Conservation (phyloP, 495 filamentous ascomycete genomes). For the Hyaloscypha finlandica region DNA sequence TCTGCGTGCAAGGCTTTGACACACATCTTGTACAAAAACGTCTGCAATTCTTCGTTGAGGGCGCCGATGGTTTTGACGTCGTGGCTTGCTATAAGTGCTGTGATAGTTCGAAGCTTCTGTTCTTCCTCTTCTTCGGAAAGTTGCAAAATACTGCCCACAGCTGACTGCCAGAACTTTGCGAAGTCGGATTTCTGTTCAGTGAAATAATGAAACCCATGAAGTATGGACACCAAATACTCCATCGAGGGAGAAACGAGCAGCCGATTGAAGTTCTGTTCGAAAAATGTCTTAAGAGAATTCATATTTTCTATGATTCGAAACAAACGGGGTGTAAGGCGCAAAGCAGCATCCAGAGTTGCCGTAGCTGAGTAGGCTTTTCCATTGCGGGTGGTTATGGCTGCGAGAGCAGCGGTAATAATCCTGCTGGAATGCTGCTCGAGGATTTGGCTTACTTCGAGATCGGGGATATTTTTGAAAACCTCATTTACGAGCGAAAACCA, state of each 20-base stretch:
- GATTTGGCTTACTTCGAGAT: neutral
- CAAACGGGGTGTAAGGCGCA: slow-evolving; percentile 19
- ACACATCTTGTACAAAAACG: slow-evolving; percentile 35
- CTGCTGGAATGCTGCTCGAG: slow-evolving; percentile 2
- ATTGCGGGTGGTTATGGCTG: slow-evolving; percentile 58
- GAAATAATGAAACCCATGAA: slow-evolving; percentile 15
- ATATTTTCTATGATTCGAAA: neutral
- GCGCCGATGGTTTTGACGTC: slow-evolving; percentile 33
- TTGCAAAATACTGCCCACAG: slow-evolving; percentile 12
- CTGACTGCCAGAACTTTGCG: slow-evolving; percentile 17
- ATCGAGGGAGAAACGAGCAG: slow-evolving; percentile 27
- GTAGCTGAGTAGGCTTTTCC: slow-evolving; percentile 85
- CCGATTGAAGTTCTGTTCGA: slow-evolving; percentile 21
- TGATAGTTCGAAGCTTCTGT: slow-evolving; percentile 33
- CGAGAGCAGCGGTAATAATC: slow-evolving; percentile 52
- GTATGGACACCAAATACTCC: slow-evolving; percentile 17
- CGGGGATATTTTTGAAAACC: slow-evolving; percentile 8
- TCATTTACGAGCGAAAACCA: slow-evolving; percentile 50
- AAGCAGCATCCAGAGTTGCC: slow-evolving; percentile 55
- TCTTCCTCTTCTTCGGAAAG: neutral
- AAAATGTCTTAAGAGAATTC: slow-evolving; percentile 13
- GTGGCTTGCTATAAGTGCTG: slow-evolving; percentile 42
- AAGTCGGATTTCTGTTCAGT: slow-evolving; percentile 9
- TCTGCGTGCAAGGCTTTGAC: slow-evolving; percentile 16
- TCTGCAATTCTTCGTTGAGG: slow-evolving; percentile 38